These are phyloP conservation scores for Alternaria ventricosa DNA, from an alignment of 2,329 filamentous ascomycete species.

Conservation along the genomic window DNA sequence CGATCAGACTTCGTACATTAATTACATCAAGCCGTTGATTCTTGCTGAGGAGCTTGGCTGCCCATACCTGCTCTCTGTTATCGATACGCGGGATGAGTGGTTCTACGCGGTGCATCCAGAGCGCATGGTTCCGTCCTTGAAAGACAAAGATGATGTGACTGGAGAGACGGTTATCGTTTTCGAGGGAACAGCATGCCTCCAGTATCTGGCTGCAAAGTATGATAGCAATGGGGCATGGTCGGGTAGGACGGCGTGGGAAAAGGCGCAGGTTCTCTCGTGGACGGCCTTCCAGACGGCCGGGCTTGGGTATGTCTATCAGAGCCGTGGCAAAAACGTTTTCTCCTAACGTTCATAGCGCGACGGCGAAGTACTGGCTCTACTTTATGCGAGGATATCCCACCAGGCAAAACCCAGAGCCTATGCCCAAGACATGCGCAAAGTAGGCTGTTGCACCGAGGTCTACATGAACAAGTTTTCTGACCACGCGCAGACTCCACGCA, in stretches of 20 bases:
- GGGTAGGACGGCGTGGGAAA: conserved; percentile 39
- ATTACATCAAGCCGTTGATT: conserved; percentile 52
- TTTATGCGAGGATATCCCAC: conserved; percentile 22
- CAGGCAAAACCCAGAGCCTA: too few species aligned
- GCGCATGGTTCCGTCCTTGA: conserved; percentile 45
- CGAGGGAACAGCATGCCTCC: conserved; percentile 48
- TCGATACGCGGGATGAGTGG: conserved; percentile 46
- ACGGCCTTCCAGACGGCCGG: conserved; percentile 48
- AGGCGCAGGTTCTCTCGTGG: conserved; percentile 41
- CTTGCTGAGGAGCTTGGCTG: conserved; percentile 45
- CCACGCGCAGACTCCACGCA: conserved; percentile 8
- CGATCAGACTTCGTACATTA: conserved; percentile 33
- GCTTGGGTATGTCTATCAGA: conserved; percentile 32
- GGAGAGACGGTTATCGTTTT: conserved; percentile 42
- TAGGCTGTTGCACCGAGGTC: too few species aligned
- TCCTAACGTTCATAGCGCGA: neutral
- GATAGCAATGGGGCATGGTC: conserved; percentile 44
- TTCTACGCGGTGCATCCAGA: conserved; percentile 47
- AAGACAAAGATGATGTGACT: conserved; percentile 40
- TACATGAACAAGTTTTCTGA: too few species aligned
- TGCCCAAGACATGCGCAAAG: too few species aligned
- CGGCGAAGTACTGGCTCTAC: conserved; percentile 48
- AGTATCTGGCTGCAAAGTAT: conserved; percentile 46
- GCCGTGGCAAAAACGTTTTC: too few species aligned
- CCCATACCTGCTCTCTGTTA: conserved; percentile 40